Evolutionary conservation across 2,329 filamentous ascomycete species (phyloP), one percentile per base, ranked within the genome.

Genomic region (Colletotrichum tropicicola): DNA sequence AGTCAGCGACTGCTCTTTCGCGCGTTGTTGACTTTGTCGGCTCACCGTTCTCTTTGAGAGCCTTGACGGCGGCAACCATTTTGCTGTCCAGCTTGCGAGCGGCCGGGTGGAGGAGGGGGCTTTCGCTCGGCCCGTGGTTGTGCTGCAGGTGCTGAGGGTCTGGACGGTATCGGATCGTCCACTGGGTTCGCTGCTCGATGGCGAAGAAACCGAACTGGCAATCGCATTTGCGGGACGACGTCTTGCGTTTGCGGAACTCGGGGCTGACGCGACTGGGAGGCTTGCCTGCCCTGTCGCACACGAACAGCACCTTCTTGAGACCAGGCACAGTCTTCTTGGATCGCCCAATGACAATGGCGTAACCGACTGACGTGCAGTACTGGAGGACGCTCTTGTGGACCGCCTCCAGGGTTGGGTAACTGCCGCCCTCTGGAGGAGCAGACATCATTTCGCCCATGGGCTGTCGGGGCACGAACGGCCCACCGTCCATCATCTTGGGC

Each of bases 141-240:
- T 91, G 88, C 59, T 81, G 76, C 41, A 90, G 77, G 71, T 90
- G 88, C 54, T 80, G 72, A 6, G 80, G 75, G 66, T 90, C 85
- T 2, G 88, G 88, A 5, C 88, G 85, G 71, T 90, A 90, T 55
- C 88, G 83, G 62, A 91, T 85, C 0, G 87, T 87, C 88, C 88
- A 91, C 69, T 90, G 87, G 0, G 87, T 89, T 64, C 88, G 82
- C 71, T 90, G 87, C 73, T 91, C 88, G 39, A 91, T 88, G 59
- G 88, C 88, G 68, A 90, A 91, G 74, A 91, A 90, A n/a, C 88
- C 88, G 73, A 91, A 91, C 28, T 87, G 87, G 68, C 88, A 91
- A 69, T 90, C 88, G 70, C 88, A 90, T 71, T 91, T 91, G 47
- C 88, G 82, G n/a, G 88, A 90, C 8, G 88, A 89, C 1, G 88